Percentiles rank a stretch among this genome's conserved stretches.
Evolutionary conservation across 2,329 filamentous ascomycete species (phyloP).

Genomic region (Scedosporium aurantiacum): DNA sequence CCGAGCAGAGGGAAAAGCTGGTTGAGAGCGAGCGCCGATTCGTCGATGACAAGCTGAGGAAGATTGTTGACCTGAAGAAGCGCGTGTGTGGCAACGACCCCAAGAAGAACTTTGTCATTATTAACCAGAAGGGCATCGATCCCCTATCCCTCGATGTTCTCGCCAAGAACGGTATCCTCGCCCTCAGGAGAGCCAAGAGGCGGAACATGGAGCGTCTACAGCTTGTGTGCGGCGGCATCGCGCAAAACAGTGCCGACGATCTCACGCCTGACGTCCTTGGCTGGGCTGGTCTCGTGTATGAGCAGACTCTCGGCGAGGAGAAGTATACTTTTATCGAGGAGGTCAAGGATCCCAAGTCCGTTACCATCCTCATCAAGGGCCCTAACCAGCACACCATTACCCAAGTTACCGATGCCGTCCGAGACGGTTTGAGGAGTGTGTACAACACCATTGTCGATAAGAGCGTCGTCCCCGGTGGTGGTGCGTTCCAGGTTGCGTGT

Average conservation of each 20-base stretch:
- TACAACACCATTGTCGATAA: constrained; percentile 99
- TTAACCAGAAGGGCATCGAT: constrained; percentile 99
- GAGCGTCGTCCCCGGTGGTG: constrained; percentile 86
- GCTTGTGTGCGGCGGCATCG: constrained; percentile 78
- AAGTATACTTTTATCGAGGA: constrained; percentile 99
- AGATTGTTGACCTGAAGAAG: constrained; percentile 97
- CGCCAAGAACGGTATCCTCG: constrained; percentile 96
- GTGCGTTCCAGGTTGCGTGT: constrained; percentile 92
- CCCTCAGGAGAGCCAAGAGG: constrained; percentile 86
- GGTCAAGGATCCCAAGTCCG: constrained; percentile 96
- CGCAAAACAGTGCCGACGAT: constrained; percentile 96
- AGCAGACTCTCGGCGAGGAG: constrained; percentile 95
- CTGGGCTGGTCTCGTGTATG: constrained; percentile 93
- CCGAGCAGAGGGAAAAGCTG: constrained; percentile 93
- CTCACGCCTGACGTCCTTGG: constrained; percentile 78
- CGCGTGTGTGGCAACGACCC: constrained; percentile 87
- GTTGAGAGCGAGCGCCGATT: constrained; percentile 95
- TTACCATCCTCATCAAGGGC: constrained; percentile 95
- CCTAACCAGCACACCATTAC: constrained; percentile 94
- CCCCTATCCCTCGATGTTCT: constrained; percentile 90
- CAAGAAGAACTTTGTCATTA: constrained; percentile 92
- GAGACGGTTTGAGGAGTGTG: constrained; percentile 87
- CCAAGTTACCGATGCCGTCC: constrained; percentile 91
- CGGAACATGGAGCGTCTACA: constrained; percentile 99
- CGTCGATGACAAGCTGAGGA: constrained; percentile 90